Percentiles rank a stretch among this genome's conserved stretches.
Conservation (phyloP, 2,329 filamentous ascomycete species). For the Sarocladium brachiariae region DNA sequence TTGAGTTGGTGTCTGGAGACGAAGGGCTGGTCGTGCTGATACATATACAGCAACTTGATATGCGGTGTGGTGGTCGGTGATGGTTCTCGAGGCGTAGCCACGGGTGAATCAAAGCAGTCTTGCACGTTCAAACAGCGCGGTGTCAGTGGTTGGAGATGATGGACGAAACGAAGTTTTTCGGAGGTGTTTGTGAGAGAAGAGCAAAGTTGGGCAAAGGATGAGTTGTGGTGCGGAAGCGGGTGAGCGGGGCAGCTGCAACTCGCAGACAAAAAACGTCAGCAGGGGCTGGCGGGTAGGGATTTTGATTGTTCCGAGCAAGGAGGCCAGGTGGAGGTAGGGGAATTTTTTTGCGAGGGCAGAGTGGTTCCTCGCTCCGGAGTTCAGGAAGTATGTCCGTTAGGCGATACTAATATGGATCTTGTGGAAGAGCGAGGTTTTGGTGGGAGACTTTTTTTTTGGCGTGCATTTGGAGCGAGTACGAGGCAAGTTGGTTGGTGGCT, state of each 20-base stretch:
- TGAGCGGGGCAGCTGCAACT: not conserved
- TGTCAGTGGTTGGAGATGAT: not conserved
- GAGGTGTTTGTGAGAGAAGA: not conserved
- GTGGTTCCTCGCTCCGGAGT: no score
- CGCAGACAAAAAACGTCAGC: not conserved
- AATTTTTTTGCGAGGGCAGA: not conserved
- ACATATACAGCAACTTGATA: conserved; percentile 74
- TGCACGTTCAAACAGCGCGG: not conserved
- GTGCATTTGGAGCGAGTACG: not conserved
- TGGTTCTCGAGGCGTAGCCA: conserved; percentile 10
- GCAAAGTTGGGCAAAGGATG: not conserved
- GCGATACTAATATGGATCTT: not conserved
- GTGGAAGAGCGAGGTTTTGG: no score
- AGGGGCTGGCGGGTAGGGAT: not conserved
- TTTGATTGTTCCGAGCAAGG: not conserved
- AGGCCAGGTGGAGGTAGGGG: no score
- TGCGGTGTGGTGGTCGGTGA: conserved; percentile 26
- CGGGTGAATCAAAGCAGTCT: not conserved
- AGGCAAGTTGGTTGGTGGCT: not conserved
- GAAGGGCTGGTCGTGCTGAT: conserved; percentile 89
- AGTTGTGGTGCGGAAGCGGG: not conserved
- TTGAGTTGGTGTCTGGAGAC: conserved; percentile 93
- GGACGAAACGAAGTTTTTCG: not conserved
- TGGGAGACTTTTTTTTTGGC: not conserved
- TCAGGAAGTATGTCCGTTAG: no score